These are phyloP conservation scores for Raffaelea ambrosiae DNA, from an alignment of 2,329 filamentous ascomycete species.

Conservation along the genomic window DNA sequence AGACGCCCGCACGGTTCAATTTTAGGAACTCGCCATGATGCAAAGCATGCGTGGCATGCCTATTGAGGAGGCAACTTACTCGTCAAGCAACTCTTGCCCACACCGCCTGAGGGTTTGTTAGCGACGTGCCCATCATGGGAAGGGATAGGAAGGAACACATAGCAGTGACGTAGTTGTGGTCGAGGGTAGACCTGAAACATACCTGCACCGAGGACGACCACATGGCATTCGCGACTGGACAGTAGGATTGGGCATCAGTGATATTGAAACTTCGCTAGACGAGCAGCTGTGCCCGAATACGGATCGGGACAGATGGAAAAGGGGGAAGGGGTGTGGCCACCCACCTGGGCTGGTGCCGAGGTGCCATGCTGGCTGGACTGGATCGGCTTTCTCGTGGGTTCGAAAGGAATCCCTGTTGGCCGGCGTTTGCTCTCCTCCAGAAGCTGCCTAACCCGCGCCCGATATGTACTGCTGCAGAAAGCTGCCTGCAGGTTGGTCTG, in stretches of 20 bases:
- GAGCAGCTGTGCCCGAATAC: no score
- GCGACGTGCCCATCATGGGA: neutral
- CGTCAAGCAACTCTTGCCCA: constrained; percentile 87
- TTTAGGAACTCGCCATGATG: constrained; percentile 9
- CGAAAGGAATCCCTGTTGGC: no score
- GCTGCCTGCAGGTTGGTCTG: no score
- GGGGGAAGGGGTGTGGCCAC: no score
- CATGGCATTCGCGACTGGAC: constrained; percentile 66
- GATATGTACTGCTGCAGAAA: no score
- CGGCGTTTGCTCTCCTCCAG: no score
- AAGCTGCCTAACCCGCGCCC: no score
- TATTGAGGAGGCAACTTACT: constrained; percentile 42
- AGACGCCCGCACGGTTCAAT: neutral
- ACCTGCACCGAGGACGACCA: constrained; percentile 76
- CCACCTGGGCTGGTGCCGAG: neutral
- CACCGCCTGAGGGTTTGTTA: constrained; percentile 52
- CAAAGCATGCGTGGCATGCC: neutral
- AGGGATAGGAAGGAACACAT: neutral
- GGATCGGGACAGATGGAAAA: no score
- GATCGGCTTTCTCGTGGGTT: neutral
- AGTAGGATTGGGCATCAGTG: constrained; percentile 5
- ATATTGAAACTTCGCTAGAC: neutral
- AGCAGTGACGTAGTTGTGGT: no score
- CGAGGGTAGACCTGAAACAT: constrained; percentile 28
- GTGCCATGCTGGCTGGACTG: neutral